Conservation (phyloP, 257 asterid genomes). For the Solanum arcanum region DNA sequence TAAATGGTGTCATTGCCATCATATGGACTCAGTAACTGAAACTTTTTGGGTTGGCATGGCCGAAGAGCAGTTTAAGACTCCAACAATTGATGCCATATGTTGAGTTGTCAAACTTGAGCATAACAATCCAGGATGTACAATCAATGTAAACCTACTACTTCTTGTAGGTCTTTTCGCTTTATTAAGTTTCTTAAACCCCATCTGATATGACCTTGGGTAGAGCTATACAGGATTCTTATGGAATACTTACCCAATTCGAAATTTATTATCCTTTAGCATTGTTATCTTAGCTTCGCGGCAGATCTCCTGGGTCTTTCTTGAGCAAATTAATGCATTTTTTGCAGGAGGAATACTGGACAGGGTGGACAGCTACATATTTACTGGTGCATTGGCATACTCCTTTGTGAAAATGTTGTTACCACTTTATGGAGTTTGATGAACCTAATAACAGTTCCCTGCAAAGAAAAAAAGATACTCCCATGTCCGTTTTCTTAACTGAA, state of each 20-base stretch:
- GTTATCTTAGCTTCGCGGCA: background rate
- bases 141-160: background rate
- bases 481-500: background rate
- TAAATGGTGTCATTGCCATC: background rate
- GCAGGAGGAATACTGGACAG: slow-evolving; percentile 95
- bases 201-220: background rate
- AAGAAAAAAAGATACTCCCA: background rate
- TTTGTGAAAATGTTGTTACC: slow-evolving; percentile 70
- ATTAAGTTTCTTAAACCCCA: background rate
- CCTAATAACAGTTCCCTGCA: background rate
- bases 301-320: background rate
- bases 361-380: slow-evolving; percentile 85
- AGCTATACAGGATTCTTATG: background rate
- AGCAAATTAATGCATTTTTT: background rate
- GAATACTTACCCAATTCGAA: background rate
- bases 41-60: background rate
- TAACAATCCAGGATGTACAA: background rate
- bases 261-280: background rate
- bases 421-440: slow-evolving; percentile 59
- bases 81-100: background rate
- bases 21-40: background rate
- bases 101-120: background rate
- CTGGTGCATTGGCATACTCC: slow-evolving; percentile 88
- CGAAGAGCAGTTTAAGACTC: background rate
- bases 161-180: background rate